Base-by-base conservation (phyloP, 371 early-diverging fungal genomes). In the Mucor circinelloides region DNA sequence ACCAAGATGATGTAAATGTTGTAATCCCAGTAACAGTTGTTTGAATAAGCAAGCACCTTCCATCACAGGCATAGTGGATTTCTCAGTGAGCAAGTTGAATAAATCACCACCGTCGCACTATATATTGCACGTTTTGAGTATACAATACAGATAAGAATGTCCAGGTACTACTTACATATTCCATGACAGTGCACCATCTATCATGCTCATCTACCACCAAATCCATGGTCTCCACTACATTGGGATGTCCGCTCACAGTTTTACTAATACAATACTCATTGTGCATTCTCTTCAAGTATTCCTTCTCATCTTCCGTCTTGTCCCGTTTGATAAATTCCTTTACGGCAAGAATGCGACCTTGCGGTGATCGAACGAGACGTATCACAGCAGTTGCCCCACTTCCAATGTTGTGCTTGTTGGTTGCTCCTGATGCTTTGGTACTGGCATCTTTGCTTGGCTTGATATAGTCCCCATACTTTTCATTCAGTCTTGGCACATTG, bases 381-480 rank as follows among this genome's bases (percentile, higher is more conserved):
- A 97, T 96, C 2, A 95, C 92, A 0, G 96, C 97, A 6, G 94
- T 93, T 1, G 97, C 95, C 38, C 97, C 97, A 65, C 96, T 97
- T 30, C 94, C 92, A 63, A 83, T 84, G 46, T 89, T 85, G 21
- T 72, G 66, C 55, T 89, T 88, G 60, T 89, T 89, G 13, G 73
- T 73, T 2, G 74, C 61, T 17, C 73, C 73, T 10, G 64, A 32
- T 6, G 64, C 54, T 28, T 67, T 73, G 19, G 48, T 48, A 19
- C 50, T 36, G 13, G 63, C 34, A 23, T 64, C 42, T 34, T 60
- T 62, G 7, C 9, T 13, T 0, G 74, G 70, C 48, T 73, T 73
- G 2, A 67, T 32, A 60, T 73, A 73, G 8, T 60, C 46, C 5
- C 76, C 76, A 28, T 76, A 76, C 34, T 70, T 72, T 15, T 72